phyloP scores from a whole-genome alignment of 1,139 yeast species.

The Sugiyamaella xylanicola region DNA sequence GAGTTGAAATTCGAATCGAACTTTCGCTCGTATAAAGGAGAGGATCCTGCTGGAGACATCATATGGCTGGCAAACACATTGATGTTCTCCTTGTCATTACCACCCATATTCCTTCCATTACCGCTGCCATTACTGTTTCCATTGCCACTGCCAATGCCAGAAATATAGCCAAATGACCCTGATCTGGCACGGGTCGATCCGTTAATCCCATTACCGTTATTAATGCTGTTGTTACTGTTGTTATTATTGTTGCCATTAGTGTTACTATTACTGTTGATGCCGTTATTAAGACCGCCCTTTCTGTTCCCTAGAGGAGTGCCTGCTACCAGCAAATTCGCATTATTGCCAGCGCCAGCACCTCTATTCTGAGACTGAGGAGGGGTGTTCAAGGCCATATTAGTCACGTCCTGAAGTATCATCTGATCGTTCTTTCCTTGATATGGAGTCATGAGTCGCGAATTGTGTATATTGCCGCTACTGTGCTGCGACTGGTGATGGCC shows the following conservation, averaged over 20 bases:
- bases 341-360: background rate
- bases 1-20: background rate
- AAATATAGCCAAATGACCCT: background rate
- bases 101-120: background rate
- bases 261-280: background rate
- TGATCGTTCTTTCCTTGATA: constrained; percentile 7
- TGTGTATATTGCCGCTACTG: background rate
- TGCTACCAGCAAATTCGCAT: background rate
- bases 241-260: constrained; percentile 6
- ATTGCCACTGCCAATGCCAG: background rate
- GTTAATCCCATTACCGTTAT: constrained; percentile 20
- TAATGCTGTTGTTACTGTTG: background rate
- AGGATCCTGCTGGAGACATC: constrained; percentile 29
- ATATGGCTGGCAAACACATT: constrained; percentile 22
- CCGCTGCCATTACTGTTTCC: constrained; percentile 2
- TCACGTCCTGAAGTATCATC: constrained; percentile 29
- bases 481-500: constrained; percentile 8
- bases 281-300: constrained; percentile 13
- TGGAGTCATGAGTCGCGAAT: constrained; percentile 17
- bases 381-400: constrained; percentile 21
- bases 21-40: constrained; percentile 26
- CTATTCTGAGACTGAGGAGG: constrained; percentile 29
- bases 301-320: constrained; percentile 32
- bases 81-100: constrained; percentile 24
- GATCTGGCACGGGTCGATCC: no score